Evolutionary conservation across 345 rosid genomes (phyloP), one percentile per base, ranked within the genome.

Genomic region (Physaria fendleri): DNA sequence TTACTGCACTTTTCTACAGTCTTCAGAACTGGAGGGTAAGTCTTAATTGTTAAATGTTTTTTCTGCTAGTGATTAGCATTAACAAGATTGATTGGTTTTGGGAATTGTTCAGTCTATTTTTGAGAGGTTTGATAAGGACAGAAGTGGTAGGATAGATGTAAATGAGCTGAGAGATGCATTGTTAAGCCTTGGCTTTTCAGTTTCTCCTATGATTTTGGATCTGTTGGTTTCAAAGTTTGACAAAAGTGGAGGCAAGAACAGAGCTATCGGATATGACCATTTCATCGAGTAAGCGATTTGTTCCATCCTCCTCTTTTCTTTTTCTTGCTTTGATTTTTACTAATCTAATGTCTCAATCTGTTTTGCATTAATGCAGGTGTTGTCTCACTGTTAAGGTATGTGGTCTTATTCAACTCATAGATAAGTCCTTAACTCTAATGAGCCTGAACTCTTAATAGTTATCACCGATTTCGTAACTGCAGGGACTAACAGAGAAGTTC

Each of bases 21-120:
- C 95, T 92, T 22, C 99, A 92, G 77, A 87, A 50, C 57, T 92
- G 99, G 99, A 80, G 97, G 85, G 99, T 93, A 68, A 75, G 76
- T 67, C 18, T 65, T 13, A 2, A 15, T 0, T 1, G 8, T 12
- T 25, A 1, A 4, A 34, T 27, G 20, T 32, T 42, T 56, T 42
- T 29, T 20, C 12, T 45, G 44, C 8, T 40, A 22, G 12, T 57
- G 37, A 8, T 42, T 45, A 14, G 22, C 8, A 33, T 22, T 33
- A 5, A 10, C 8, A 25, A 64, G 38, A 15, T 27, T 14, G 43
- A 13, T 48, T 50, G 23, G 6, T 35, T 21, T 35, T 50, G 33
- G 11, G 33, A 45, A 42, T 23, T 24, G 2, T 70, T 42, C 74
- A 85, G 99, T 77, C 65, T 0, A 85, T 83, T 20, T 93, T 93